phyloP scores from a whole-genome alignment of 805 yeast genomes.

The Schwanniomyces yamadae region DNA sequence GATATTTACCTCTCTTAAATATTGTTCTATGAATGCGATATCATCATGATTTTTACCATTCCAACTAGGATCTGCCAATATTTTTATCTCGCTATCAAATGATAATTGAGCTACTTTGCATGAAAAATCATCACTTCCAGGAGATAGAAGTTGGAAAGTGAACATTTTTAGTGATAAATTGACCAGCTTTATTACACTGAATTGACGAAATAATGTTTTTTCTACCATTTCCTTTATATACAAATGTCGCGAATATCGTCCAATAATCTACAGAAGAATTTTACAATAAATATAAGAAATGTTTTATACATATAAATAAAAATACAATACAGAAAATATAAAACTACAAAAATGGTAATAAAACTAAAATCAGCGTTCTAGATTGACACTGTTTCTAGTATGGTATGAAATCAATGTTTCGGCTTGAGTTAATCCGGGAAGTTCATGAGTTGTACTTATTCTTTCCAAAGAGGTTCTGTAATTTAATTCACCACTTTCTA shows the following conservation, averaged over 20 bases:
- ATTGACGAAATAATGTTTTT: too few species aligned
- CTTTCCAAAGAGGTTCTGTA: constrained; percentile 38
- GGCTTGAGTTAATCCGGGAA: constrained; percentile 51
- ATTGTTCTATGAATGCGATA: constrained; percentile 32
- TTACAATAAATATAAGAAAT: not conserved
- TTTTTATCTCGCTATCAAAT: constrained; percentile 53
- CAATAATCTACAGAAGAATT: too few species aligned
- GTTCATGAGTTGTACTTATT: constrained; percentile 44
- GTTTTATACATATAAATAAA: not conserved
- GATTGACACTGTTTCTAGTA: constrained; percentile 38
- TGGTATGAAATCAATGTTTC: constrained; percentile 46
- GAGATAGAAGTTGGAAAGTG: constrained; percentile 33
- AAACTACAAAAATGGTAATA: not conserved
- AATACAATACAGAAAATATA: not conserved
- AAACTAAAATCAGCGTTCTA: constrained; percentile 1
- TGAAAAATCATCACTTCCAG: constrained; percentile 25
- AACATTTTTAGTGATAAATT: constrained; percentile 31
- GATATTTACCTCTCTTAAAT: constrained; percentile 52
- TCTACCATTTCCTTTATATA: not conserved
- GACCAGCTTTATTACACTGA: too few species aligned
- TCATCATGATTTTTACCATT: constrained; percentile 46
- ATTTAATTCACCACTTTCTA: constrained; percentile 35
- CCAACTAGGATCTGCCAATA: constrained; percentile 78
- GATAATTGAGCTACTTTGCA: constrained; percentile 50
- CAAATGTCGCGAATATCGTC: not conserved